Percentiles rank a stretch among this genome's conserved stretches.
These are phyloP conservation scores for Sherardia arvensis DNA, from an alignment of 257 asterid genomes.

Conservation along the genomic window DNA sequence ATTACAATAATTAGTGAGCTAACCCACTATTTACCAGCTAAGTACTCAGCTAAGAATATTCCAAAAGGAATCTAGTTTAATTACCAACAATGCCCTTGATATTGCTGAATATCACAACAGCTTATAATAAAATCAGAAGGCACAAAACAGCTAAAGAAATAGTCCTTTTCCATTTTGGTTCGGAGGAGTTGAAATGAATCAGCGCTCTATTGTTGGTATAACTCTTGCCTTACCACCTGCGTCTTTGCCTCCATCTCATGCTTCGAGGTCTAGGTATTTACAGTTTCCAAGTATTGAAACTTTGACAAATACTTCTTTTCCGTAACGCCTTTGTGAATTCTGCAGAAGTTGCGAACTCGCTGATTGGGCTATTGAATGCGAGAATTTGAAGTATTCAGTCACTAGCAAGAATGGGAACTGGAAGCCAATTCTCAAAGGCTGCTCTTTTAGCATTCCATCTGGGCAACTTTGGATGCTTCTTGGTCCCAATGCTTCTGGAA, in stretches of 20 bases:
- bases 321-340: background rate
- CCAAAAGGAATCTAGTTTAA: no score
- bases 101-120: no score
- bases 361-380: conserved; percentile 51
- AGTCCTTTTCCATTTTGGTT: background rate
- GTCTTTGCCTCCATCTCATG: conserved; percentile 10
- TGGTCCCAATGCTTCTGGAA: conserved; percentile 94
- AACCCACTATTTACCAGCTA: no score
- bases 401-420: conserved; percentile 37
- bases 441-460: conserved; percentile 63
- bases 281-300: background rate
- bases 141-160: background rate
- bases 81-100: no score
- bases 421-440: conserved; percentile 60
- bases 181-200: conserved; percentile 27
- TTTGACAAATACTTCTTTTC: background rate
- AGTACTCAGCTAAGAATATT: no score
- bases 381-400: conserved; percentile 51
- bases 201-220: conserved; percentile 28
- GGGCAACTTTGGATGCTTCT: conserved; percentile 98
- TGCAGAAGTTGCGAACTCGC: conserved; percentile 26
- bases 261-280: conserved; percentile 21
- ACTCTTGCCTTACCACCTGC: conserved; percentile 34
- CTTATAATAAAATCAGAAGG: background rate
- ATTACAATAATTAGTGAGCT: no score